Evolutionary conservation across 108 stramenopile species (phyloP).

Genomic region (Skeletonema tropicum): DNA sequence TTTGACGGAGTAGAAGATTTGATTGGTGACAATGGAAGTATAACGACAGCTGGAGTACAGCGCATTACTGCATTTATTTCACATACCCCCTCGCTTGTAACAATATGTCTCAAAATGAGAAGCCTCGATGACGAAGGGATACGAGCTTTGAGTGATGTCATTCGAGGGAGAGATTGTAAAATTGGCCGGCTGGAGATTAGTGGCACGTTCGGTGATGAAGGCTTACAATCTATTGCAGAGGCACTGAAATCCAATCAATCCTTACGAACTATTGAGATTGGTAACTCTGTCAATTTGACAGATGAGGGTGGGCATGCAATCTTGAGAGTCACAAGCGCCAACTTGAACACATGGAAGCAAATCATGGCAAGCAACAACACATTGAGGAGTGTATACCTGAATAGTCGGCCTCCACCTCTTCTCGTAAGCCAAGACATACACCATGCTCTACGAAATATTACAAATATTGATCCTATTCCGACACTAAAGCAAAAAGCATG

Average conservation of each 20-base stretch:
- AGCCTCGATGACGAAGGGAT: conserved; percentile 22
- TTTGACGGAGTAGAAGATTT: conserved; percentile 15
- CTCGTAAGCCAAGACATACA: conserved; percentile 1
- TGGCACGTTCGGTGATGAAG: conserved; percentile 36
- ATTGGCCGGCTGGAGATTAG: conserved; percentile 34
- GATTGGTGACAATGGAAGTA: conserved; percentile 13
- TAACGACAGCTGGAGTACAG: conserved; percentile 18
- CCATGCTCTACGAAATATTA: conserved; percentile 5
- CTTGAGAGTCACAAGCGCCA: conserved; percentile 18
- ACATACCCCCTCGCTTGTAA: conserved; percentile 7
- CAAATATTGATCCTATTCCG: conserved; percentile 4
- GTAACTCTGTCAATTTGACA: conserved; percentile 17
- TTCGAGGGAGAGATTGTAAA: conserved; percentile 17
- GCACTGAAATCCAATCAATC: conserved; percentile 26
- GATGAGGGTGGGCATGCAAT: conserved; percentile 27
- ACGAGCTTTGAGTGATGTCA: conserved; percentile 8
- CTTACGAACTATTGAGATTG: conserved; percentile 26
- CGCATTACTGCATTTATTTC: conserved; percentile 21
- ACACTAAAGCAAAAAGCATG: conserved; percentile 15
- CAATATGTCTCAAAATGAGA: conserved; percentile 9
- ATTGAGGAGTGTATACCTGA: conserved; percentile 10
- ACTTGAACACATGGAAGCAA: conserved; percentile 15
- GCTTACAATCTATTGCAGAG: conserved; percentile 23
- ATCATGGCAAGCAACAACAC: conserved; percentile 16
- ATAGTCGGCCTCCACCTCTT: background rate